Conservation (phyloP, 768 basidiomycete species). For the Pholiota conissans region DNA sequence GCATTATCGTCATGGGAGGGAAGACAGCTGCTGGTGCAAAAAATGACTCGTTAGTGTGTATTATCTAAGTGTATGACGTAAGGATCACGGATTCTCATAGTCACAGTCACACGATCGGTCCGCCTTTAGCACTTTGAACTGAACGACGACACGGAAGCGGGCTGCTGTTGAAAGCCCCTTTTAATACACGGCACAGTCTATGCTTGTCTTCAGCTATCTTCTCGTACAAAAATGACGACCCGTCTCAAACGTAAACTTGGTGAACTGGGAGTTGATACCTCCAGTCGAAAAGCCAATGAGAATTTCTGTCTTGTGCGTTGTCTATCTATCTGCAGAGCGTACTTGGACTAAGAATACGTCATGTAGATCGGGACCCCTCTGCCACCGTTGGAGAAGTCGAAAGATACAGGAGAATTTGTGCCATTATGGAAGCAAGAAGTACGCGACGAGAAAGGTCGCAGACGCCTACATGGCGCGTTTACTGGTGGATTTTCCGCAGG, state of each 20-base stretch:
- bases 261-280: slow-evolving; percentile 72
- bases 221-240: slow-evolving; percentile 32
- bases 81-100: too few relatives aligned
- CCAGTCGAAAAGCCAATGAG: slow-evolving; percentile 73
- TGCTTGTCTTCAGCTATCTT: too few relatives aligned
- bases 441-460: slow-evolving; percentile 88
- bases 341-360: slow-evolving; percentile 1
- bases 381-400: slow-evolving; percentile 91
- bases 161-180: too few relatives aligned
- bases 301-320: slow-evolving; percentile 76
- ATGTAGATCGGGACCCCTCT: slow-evolving; percentile 89
- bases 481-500: slow-evolving; percentile 98
- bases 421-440: slow-evolving; percentile 99
- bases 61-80: too few relatives aligned
- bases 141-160: too few relatives aligned
- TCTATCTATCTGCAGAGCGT: background rate
- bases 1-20: too few relatives aligned
- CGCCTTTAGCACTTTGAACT: too few relatives aligned
- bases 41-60: too few relatives aligned
- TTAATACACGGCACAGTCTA: too few relatives aligned
- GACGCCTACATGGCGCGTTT: slow-evolving; percentile 96
- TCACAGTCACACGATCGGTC: too few relatives aligned
- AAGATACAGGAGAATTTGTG: slow-evolving; percentile 92
- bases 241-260: slow-evolving; percentile 85
- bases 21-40: too few relatives aligned